Evolutionary conservation across 2,329 filamentous ascomycete genomes (phyloP).

Genomic region (Emmonsia crescens): DNA sequence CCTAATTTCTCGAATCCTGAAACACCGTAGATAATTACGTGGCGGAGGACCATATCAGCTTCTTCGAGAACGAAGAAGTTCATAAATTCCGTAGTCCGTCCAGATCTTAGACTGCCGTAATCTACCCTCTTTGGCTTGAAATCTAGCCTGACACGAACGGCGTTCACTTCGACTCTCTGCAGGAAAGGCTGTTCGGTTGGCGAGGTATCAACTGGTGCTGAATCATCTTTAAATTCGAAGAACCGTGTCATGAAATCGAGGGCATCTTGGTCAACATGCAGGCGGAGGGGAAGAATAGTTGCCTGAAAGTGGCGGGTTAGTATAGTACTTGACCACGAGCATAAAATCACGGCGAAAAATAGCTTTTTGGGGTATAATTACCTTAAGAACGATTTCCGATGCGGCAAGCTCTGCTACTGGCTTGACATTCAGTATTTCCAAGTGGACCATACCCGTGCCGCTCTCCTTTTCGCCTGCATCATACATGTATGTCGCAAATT

Average conservation of each 20-base stretch:
- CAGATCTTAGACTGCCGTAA: slow-evolving; percentile 82
- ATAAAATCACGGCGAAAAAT: background rate
- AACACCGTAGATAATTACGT: slow-evolving; percentile 86
- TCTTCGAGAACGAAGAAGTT: slow-evolving; percentile 92
- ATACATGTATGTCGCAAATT: slow-evolving; percentile 88
- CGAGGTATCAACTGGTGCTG: slow-evolving; percentile 32
- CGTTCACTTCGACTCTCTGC: slow-evolving; percentile 77
- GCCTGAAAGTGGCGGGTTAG: slow-evolving; percentile 33
- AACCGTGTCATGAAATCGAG: slow-evolving; percentile 95
- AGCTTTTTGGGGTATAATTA: slow-evolving; percentile 19
- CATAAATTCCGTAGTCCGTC: slow-evolving; percentile 95
- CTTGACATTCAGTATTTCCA: slow-evolving; percentile 79
- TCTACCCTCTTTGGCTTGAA: slow-evolving; percentile 99
- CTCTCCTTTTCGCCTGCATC: slow-evolving; percentile 79
- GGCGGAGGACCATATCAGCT: slow-evolving; percentile 72
- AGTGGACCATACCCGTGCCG: slow-evolving; percentile 76
- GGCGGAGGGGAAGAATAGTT: slow-evolving; percentile 67
- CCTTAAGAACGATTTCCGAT: slow-evolving; percentile 76
- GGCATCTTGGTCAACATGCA: slow-evolving; percentile 95
- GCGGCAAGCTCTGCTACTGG: slow-evolving; percentile 75
- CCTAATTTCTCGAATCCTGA: slow-evolving; percentile 84
- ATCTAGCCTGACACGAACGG: slow-evolving; percentile 74
- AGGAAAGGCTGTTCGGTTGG: slow-evolving; percentile 72
- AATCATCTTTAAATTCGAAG: slow-evolving; percentile 92
- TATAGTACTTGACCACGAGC: background rate